Percentiles rank a stretch among this genome's conserved stretches.
These are phyloP conservation scores for Brassica incana DNA, from an alignment of 345 rosid species.

Conservation along the genomic window DNA sequence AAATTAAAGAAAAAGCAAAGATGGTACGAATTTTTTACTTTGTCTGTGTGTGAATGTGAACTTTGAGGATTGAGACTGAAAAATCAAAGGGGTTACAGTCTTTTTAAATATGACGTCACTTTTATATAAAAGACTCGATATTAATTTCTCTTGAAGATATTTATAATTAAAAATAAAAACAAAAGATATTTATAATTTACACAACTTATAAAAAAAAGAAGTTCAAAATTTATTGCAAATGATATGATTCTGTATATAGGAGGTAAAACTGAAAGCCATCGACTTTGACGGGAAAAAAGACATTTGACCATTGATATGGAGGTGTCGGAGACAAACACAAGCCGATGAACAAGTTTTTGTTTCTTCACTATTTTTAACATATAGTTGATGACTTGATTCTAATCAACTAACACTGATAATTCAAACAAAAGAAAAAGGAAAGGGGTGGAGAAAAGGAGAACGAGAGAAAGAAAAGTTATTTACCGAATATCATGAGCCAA, in stretches of 20 bases:
- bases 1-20: constrained; percentile 35
- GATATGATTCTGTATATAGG: not conserved
- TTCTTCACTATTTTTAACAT: not conserved
- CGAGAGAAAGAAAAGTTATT: not conserved
- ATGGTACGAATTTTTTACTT: constrained; percentile 33
- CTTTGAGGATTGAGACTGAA: constrained; percentile 29
- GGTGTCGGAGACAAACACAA: constrained; percentile 34
- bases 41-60: constrained; percentile 31
- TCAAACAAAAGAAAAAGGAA: constrained; percentile 1
- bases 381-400: not conserved
- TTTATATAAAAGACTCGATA: not conserved
- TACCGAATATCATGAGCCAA: not conserved
- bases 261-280: not conserved
- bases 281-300: constrained; percentile 12
- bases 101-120: constrained; percentile 9
- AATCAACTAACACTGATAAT: not conserved
- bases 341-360: not conserved
- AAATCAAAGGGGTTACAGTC: constrained; percentile 9
- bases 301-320: constrained; percentile 21
- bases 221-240: not conserved
- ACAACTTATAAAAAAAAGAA: not conserved
- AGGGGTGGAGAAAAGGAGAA: constrained; percentile 3
- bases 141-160: not conserved
- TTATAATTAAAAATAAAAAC: not conserved
- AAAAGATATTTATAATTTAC: not conserved